A percentile compares a stretch with the other conserved stretches of the same genome.
phyloP scores from a whole-genome alignment of 495 filamentous ascomycete genomes.

The Podospora conica region DNA sequence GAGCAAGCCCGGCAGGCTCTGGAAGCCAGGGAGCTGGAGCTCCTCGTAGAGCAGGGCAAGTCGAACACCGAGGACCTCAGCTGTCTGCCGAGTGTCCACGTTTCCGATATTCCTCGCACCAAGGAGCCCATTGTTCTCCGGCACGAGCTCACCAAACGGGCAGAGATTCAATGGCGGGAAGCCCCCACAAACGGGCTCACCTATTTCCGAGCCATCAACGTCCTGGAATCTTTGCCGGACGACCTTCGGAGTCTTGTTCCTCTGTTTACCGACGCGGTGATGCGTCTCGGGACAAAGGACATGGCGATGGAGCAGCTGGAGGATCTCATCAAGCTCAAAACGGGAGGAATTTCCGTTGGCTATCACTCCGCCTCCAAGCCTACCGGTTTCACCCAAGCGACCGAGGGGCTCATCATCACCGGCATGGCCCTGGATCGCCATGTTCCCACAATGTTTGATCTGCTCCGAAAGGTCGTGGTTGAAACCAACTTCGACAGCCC shows the following conservation, averaged over 20 bases:
- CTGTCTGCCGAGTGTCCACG: conserved; percentile 79
- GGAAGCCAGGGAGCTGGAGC: conserved; percentile 67
- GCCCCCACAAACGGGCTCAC: conserved; percentile 92
- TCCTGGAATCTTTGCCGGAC: conserved; percentile 71
- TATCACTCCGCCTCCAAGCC: conserved; percentile 75
- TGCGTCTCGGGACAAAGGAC: conserved; percentile 82
- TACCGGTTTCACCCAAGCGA: conserved; percentile 56
- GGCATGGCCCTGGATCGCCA: conserved; percentile 86
- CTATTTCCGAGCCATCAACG: conserved; percentile 86
- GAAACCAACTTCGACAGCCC: conserved; percentile 86
- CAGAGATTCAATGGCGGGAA: conserved; percentile 81
- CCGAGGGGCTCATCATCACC: conserved; percentile 75
- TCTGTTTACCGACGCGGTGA: conserved; percentile 84
- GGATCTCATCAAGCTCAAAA: conserved; percentile 91
- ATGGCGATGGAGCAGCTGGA: conserved; percentile 92
- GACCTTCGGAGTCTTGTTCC: conserved; percentile 82
- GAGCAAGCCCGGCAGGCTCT: conserved; percentile 62
- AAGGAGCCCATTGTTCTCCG: conserved; percentile 65
- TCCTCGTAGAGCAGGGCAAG: conserved; percentile 74
- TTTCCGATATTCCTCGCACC: conserved; percentile 77
- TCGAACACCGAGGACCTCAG: conserved; percentile 76
- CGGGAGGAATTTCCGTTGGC: conserved; percentile 78
- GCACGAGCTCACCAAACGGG: conserved; percentile 57
- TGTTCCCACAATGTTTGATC: conserved; percentile 81
- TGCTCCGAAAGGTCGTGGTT: conserved; percentile 68